phyloP scores from a whole-genome alignment of 768 basidiomycete species.

The Mycena epipterygia region DNA sequence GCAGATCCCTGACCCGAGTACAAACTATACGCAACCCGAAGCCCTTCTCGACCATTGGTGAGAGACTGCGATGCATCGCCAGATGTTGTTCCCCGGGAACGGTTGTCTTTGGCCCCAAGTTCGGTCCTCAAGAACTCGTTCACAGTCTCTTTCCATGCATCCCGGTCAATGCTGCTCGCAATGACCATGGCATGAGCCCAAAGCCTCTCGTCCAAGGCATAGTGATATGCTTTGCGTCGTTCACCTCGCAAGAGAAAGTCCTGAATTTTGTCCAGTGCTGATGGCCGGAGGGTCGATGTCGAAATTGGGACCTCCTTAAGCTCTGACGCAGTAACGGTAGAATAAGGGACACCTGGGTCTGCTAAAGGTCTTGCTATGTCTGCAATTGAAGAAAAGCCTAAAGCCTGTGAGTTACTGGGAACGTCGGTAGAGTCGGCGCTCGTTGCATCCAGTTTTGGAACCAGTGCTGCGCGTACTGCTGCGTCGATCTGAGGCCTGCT shows the following conservation, averaged over 20 bases:
- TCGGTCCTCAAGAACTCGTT: slow-evolving; percentile 88
- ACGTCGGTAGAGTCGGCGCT: slow-evolving; percentile 36
- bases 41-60: slow-evolving; percentile 74
- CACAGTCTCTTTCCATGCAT: slow-evolving; percentile 93
- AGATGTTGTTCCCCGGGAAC: slow-evolving; percentile 24
- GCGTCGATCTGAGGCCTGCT: slow-evolving; percentile 73
- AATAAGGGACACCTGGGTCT: slow-evolving; percentile 39
- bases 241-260: slow-evolving; percentile 87
- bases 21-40: slow-evolving; percentile 86
- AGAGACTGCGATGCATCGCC: slow-evolving; percentile 38
- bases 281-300: slow-evolving; percentile 69
- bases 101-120: slow-evolving; percentile 61
- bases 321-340: slow-evolving; percentile 38
- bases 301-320: slow-evolving; percentile 67
- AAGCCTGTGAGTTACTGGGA: slow-evolving; percentile 22
- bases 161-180: slow-evolving; percentile 92
- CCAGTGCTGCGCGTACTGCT: slow-evolving; percentile 79
- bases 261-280: slow-evolving; percentile 83
- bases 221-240: slow-evolving; percentile 87
- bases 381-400: slow-evolving; percentile 48
- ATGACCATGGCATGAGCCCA: slow-evolving; percentile 99
- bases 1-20: slow-evolving; percentile 87
- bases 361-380: slow-evolving; percentile 46
- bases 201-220: slow-evolving; percentile 87
- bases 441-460: slow-evolving; percentile 65